Evolutionary conservation across 83 land plant species (phyloP), one percentile per base, ranked within the genome.

Genomic region (Picea abies): DNA sequence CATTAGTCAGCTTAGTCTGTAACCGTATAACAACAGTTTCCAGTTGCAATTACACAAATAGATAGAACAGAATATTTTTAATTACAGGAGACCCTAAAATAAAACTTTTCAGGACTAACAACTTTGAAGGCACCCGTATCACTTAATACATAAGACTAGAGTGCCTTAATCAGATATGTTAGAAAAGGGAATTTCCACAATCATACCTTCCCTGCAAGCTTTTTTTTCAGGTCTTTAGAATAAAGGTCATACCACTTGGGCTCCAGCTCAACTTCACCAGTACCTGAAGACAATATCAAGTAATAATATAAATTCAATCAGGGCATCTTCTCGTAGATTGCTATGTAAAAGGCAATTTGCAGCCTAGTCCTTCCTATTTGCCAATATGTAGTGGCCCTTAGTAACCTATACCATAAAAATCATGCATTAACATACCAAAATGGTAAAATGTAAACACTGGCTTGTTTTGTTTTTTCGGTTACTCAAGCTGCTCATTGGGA

Each of bases 181-280:
- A 39, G 49, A 19, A 47, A 81, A 65, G 7, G 56, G 3, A 0
- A 41, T 64, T 39, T 68, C 15, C 39, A 22, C 44, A 20, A 68
- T 25, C 79, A 29, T 25, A 82, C 83, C 77, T 82, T 60, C 60
- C 83, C 83, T 35, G 83, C 20, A 22, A 23, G 63, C 26, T 11
- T 47, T 60, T 44, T 82, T 37, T 61, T 70, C 49, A 22, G n/a
- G 52, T 82, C 78, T 82, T 82, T 82, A 16, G 79, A 82, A 60
- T 69, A 71, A 72, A 82, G 83, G 37, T 82, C 83, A 82, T 82
- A 72, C 83, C 83, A 82, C 60, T 82, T 20, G 25, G 66, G 39
- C 44, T 79, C 81, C 44, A 62, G 4, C 14, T 67, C 29, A 16
- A 52, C 20, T 62, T 63, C 23, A 62, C 41, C 16, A 79, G 52